Evolutionary conservation across 2,329 filamentous ascomycete species (phyloP).

Genomic region (Aspergillus sp.): DNA sequence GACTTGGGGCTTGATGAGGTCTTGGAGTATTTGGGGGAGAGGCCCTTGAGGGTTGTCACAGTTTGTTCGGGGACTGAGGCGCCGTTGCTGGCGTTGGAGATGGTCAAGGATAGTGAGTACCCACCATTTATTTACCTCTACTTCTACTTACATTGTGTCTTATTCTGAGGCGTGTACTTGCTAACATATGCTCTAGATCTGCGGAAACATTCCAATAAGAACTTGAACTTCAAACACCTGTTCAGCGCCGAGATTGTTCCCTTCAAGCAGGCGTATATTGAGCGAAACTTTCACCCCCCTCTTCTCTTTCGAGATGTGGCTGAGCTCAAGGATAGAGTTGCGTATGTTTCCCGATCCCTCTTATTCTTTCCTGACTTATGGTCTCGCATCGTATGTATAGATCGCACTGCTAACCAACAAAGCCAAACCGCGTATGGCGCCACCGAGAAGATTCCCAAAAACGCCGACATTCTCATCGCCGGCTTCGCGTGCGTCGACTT

Average conservation of each 20-base stretch:
- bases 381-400: not conserved
- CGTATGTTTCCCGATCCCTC: conserved; percentile 46
- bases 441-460: conserved; percentile 58
- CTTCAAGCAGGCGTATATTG: conserved; percentile 68
- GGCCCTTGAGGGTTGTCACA: conserved; percentile 64
- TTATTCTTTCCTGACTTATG: not conserved
- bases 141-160: not conserved
- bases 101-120: conserved; percentile 56
- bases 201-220: conserved; percentile 34
- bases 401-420: not conserved
- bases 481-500: conserved; percentile 80
- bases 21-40: conserved; percentile 38
- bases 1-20: conserved; percentile 51
- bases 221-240: conserved; percentile 57
- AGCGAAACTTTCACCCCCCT: conserved; percentile 59
- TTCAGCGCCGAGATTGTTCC: conserved; percentile 68
- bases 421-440: conserved; percentile 72
- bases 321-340: conserved; percentile 56
- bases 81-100: conserved; percentile 68
- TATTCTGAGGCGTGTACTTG: not conserved
- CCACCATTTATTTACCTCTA: not conserved
- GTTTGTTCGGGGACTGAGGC: conserved; percentile 81
- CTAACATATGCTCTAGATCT: conserved; percentile 31
- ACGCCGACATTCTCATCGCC: conserved; percentile 69
- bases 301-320: conserved; percentile 64